Evolutionary conservation across 768 basidiomycete species (phyloP), one percentile per base, ranked within the genome.

Genomic region (Trametes cubensis): DNA sequence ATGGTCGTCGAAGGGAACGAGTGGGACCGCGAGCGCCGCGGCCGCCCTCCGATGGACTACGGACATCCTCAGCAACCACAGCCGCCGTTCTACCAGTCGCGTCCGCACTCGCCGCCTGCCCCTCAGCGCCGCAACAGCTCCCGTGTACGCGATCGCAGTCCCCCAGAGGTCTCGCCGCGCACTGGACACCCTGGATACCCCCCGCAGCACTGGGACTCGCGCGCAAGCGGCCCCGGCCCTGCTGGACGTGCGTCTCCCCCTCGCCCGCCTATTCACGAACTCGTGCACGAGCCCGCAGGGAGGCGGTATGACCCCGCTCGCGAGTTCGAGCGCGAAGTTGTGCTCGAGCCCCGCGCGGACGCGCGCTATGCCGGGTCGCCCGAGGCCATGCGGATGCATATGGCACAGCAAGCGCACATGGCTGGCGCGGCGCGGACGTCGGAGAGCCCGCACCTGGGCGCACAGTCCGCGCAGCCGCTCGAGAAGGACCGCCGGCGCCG

Each of bases 301-400:
- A 78, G 84, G 65, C 79, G 88, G 18, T 90, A 90, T 64, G 89
- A 90, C 66, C 87, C 87, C 42, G 72, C 74, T 45, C 74, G 79
- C 18, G 81, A 70, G 53, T 65, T 62, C 39, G 85, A 84, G 55
- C 63, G 67, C 2, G 71, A 65, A 58, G 62, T 61, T 7, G 66
- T 67, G n/a, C 41, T 58, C 14, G 65, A 66, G 55, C 49, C 57
- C 18, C 55, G 66, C 25, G 76, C 76, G 39, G 78, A 80, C 38
- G 76, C 73, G 30, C 73, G 72, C 20, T 68, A 68, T 47, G 63
- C 45, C 11, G 61, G 64, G n/a, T 67, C 71, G 6, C 66, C 71
- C 2, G 72, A 74, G 59, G 57, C 62, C 10, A 59, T 70, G 61
- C 64, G 71, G 18, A 65, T 70, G 70, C 65, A 65, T 42, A 55